These are phyloP conservation scores for Penicillium canariense DNA, from an alignment of 495 filamentous ascomycete genomes.

Conservation along the genomic window DNA sequence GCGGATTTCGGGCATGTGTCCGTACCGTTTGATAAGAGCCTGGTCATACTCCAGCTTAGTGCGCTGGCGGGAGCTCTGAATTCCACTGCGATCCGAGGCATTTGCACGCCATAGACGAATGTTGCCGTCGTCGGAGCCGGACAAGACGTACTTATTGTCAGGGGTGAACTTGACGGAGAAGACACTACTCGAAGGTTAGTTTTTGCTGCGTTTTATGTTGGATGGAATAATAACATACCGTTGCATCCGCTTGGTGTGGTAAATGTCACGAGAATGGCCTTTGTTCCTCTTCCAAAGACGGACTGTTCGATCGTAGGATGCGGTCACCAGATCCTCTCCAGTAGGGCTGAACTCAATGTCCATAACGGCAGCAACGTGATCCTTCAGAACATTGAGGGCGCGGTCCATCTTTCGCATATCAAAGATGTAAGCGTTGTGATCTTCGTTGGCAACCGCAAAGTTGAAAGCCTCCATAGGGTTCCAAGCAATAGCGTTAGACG, in stretches of 20 bases:
- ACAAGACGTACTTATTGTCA: slow-evolving; percentile 83
- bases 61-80: slow-evolving; percentile 80
- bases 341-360: slow-evolving; percentile 94
- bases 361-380: slow-evolving; percentile 96
- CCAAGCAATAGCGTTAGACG: slow-evolving; percentile 84
- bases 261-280: slow-evolving; percentile 87
- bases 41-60: slow-evolving; percentile 91
- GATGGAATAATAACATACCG: slow-evolving; percentile 38
- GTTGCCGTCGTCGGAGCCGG: slow-evolving; percentile 90
- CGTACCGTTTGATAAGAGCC: slow-evolving; percentile 76
- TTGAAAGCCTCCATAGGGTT: slow-evolving; percentile 97
- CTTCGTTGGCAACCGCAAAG: slow-evolving; percentile 78
- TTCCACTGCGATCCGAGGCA: slow-evolving; percentile 78
- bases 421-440: slow-evolving; percentile 78
- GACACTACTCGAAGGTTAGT: slow-evolving; percentile 49
- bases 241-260: slow-evolving; percentile 98
- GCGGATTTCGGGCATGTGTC: slow-evolving; percentile 93
- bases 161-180: slow-evolving; percentile 83
- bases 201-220: not conserved
- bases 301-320: slow-evolving; percentile 79
- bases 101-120: slow-evolving; percentile 87
- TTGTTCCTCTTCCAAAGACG: slow-evolving; percentile 76
- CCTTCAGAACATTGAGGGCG: slow-evolving; percentile 88
- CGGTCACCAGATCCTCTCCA: slow-evolving; percentile 88
- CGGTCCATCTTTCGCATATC: slow-evolving; percentile 84